Evolutionary conservation across 2,329 filamentous ascomycete genomes (phyloP), one percentile per base, ranked within the genome.

Genomic region (Sporothrix protearum): DNA sequence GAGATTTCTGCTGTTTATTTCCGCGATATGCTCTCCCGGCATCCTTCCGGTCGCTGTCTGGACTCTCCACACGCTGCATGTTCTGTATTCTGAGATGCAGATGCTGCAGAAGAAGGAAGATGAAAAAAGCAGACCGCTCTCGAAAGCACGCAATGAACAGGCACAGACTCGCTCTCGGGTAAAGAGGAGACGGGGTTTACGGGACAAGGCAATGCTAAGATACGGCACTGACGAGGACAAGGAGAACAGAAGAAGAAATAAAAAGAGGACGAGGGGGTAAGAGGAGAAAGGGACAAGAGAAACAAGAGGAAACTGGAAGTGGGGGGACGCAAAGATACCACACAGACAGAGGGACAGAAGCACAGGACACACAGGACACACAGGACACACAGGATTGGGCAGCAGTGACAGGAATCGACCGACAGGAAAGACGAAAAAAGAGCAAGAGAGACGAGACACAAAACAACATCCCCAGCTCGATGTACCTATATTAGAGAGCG

Each of bases 91-190:
- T 36, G 39, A 61, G 30, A n/a, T 61, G 16, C 55, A 39, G n/a
- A 53, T 22, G n/a, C 8, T 53, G 25, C 55, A 59, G 25, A 59
- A 33, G 16, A 3, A 59, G 49, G 49, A 53, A 28, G 19, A 49
- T 19, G 25, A 25, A 22, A 22, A 28, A 39, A 55, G 9, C 22
- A 55, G 14, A 8, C 10, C 55, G 30, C 55, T 19, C 55, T 19
- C 16, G 16, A 33, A 49, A 33, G 25, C 25, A n/a, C 14, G 22
- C 22, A 22, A 16, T 30, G 42, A 10, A 5, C 33, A 10, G 57
- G 51, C 67, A 69, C 51, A 69, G 51, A 33, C 51, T 51, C 16
- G 36, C 33, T 59, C 59, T 69, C 67, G 47, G 12, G 67, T 59
- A 69, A 47, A 59, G 67, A 59, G 33, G 4, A 19, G 28, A 36